Evolutionary conservation across 192 early-diverging fungal genomes (phyloP).

Genomic region (Coemansia asiatica): DNA sequence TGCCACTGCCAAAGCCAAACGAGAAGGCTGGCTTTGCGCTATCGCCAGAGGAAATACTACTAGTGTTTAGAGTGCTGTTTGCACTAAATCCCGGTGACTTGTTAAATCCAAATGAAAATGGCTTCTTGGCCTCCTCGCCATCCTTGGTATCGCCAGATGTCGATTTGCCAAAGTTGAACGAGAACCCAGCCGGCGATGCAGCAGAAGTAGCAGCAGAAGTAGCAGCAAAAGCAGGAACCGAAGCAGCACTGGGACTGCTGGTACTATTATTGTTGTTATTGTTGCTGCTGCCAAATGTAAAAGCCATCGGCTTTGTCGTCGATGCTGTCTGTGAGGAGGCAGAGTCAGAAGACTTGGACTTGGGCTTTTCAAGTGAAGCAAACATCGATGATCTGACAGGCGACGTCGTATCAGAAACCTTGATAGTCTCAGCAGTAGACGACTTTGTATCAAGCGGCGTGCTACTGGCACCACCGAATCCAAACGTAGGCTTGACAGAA

Average conservation of each 20-base stretch:
- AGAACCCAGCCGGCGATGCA: constrained; percentile 11
- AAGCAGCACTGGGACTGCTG: constrained; percentile 1
- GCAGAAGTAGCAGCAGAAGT: constrained; percentile 1
- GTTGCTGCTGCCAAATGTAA: constrained; percentile 1
- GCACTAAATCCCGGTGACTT: background rate
- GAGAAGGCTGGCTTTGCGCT: constrained; percentile 30
- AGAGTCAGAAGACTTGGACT: background rate
- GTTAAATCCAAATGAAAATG: constrained; percentile 43
- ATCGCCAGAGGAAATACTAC: background rate
- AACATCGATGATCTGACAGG: constrained; percentile 1
- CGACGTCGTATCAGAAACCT: background rate
- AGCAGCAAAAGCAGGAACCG: background rate
- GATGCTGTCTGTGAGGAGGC: background rate
- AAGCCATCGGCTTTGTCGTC: background rate
- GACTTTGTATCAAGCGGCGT: background rate
- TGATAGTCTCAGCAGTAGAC: background rate
- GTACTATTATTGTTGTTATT: background rate
- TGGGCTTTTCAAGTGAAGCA: constrained; percentile 1
- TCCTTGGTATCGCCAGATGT: constrained; percentile 7
- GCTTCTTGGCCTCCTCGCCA: constrained; percentile 22
- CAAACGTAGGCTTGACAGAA: background rate
- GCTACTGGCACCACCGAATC: background rate
- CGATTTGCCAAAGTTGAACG: constrained; percentile 35
- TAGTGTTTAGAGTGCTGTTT: background rate
- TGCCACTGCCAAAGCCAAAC: constrained; percentile 37